Percentiles rank a stretch among this genome's conserved stretches.
These are phyloP conservation scores for Calvatia gigantea DNA, from an alignment of 768 basidiomycete species.

Conservation along the genomic window DNA sequence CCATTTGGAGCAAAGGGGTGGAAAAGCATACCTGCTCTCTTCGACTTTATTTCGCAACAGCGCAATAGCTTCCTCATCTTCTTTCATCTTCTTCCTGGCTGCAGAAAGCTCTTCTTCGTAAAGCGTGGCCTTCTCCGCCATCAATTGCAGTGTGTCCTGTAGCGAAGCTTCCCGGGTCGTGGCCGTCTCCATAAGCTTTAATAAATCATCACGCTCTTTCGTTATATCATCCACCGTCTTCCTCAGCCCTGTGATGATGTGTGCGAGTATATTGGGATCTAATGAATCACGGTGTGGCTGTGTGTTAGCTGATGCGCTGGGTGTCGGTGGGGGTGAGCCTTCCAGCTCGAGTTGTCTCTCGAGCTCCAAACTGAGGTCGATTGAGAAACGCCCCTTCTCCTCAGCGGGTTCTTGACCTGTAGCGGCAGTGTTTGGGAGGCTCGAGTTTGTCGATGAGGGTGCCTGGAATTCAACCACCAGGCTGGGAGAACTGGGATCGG, in stretches of 20 bases:
- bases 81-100: slow-evolving; percentile 49
- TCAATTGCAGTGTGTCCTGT: slow-evolving; percentile 57
- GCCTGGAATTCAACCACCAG: neutral
- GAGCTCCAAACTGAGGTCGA: slow-evolving; percentile 77
- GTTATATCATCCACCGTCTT: slow-evolving; percentile 60
- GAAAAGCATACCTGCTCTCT: slow-evolving; percentile 65
- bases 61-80: slow-evolving; percentile 75
- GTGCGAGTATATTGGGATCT: slow-evolving; percentile 72
- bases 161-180: slow-evolving; percentile 55
- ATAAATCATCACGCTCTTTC: slow-evolving; percentile 69
- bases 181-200: slow-evolving; percentile 44
- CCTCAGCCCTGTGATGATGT: slow-evolving; percentile 72
- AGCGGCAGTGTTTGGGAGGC: neutral
- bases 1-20: neutral
- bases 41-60: slow-evolving; percentile 82
- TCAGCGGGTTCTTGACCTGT: neutral
- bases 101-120: slow-evolving; percentile 55
- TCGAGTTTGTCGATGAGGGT: neutral
- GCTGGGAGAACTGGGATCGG: neutral
- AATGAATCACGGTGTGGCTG: slow-evolving; percentile 41
- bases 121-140: slow-evolving; percentile 61
- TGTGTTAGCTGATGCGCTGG: slow-evolving; percentile 16
- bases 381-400: slow-evolving; percentile 47
- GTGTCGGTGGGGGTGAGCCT: slow-evolving; percentile 53
- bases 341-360: slow-evolving; percentile 71